Conservation (phyloP, 2,329 filamentous ascomycete genomes). For the Aspergillus puulaauensis region DNA sequence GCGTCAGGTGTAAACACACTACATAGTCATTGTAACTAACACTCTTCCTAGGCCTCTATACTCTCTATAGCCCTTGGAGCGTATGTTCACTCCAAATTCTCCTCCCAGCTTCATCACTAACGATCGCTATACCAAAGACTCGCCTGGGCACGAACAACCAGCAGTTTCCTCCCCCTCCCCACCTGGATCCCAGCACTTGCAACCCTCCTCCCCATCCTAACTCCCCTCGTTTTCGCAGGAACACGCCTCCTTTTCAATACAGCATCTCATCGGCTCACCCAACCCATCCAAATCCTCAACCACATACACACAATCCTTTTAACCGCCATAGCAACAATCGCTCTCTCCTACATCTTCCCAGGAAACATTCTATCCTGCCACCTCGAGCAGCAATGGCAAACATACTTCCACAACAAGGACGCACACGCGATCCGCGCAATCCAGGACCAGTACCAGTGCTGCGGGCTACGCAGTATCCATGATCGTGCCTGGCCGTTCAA, state of each 20-base stretch:
- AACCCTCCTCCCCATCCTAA: slow-evolving; percentile 21
- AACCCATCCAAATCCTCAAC: slow-evolving; percentile 12
- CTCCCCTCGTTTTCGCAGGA: slow-evolving; percentile 10
- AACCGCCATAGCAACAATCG: slow-evolving; percentile 29
- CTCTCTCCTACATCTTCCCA: slow-evolving; percentile 29
- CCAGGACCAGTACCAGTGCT: slow-evolving; percentile 34
- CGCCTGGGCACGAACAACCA: slow-evolving; percentile 26
- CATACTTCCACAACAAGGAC: slow-evolving; percentile 31
- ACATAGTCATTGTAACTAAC: neutral
- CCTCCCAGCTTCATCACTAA: neutral
- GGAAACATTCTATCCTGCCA: slow-evolving; percentile 26
- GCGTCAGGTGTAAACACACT: neutral
- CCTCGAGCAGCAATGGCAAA: slow-evolving; percentile 32
- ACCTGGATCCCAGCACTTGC: slow-evolving; percentile 22
- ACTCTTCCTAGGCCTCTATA: neutral
- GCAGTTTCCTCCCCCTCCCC: slow-evolving; percentile 26
- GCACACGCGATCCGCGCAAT: slow-evolving; percentile 32
- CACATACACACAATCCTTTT: slow-evolving; percentile 27
- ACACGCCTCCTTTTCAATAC: slow-evolving; percentile 3
- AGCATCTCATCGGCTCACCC: neutral
- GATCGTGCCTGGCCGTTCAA: slow-evolving; percentile 42
- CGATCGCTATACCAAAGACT: slow-evolving; percentile 16
- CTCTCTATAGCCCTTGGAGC: slow-evolving; percentile 6
- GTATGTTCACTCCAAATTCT: neutral
- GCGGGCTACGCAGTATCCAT: slow-evolving; percentile 35